A percentile compares a stretch with the other conserved stretches of the same genome.
Conservation (phyloP, 78 protist species). For the Dictyostelium brefeldianum region DNA sequence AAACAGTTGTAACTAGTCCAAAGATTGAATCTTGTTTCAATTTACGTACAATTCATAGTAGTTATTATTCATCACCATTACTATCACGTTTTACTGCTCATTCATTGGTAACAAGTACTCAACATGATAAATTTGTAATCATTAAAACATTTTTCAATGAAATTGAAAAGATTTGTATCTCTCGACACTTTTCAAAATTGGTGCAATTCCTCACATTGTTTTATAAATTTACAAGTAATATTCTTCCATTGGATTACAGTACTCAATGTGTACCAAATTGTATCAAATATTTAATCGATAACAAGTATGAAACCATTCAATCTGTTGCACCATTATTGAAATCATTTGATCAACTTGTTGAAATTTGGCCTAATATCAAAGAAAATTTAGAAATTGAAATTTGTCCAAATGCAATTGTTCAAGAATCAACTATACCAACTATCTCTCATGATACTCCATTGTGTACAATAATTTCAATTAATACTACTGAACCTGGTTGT, state of each 20-base stretch:
- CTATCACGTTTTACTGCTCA: neutral
- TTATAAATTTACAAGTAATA: neutral
- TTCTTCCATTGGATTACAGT: neutral
- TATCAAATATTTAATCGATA: neutral
- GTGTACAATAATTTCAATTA: neutral
- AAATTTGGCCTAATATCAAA: neutral
- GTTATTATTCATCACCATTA: neutral
- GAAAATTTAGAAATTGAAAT: neutral
- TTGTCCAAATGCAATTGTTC: conserved; percentile 21
- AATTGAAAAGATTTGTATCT: neutral
- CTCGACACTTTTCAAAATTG: conserved; percentile 6
- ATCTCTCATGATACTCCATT: conserved; percentile 16
- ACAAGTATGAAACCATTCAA: neutral
- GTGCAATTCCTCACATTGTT: conserved; percentile 15
- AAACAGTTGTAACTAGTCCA: neutral
- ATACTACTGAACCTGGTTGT: neutral
- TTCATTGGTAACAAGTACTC: neutral
- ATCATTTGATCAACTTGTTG: neutral
- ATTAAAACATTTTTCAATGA: conserved; percentile 11
- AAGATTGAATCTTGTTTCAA: neutral
- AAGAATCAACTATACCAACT: neutral
- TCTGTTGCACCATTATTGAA: neutral
- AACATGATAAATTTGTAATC: neutral
- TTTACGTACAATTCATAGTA: neutral
- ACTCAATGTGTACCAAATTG: neutral